phyloP scores from a whole-genome alignment of 805 yeast species.

The Hanseniaspora lindneri region DNA sequence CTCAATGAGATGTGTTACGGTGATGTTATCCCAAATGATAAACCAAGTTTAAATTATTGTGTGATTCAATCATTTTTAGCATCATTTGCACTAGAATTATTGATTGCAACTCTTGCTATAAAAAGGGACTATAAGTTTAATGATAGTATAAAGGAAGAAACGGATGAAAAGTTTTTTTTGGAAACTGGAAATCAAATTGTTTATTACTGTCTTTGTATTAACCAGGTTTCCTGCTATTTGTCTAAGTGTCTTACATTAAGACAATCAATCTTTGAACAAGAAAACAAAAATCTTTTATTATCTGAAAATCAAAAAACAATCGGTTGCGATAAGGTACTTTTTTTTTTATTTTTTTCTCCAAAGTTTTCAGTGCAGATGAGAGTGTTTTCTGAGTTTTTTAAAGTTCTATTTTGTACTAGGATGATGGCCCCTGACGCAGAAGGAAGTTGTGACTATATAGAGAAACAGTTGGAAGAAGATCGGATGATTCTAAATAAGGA shows the following conservation, averaged over 20 bases:
- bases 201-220: slow-evolving; percentile 1
- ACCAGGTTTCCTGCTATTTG: slow-evolving; percentile 3
- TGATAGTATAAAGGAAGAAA: background rate
- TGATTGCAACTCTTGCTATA: slow-evolving; percentile 3
- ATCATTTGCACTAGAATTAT: slow-evolving; percentile 2
- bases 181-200: slow-evolving; percentile 4
- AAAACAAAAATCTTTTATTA: background rate
- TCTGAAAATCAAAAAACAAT: background rate
- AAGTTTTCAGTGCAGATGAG: slow-evolving; percentile 6
- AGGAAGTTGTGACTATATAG: slow-evolving; percentile 4
- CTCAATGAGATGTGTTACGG: slow-evolving; percentile 11
- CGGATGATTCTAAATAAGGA: background rate
- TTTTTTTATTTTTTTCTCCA: slow-evolving; percentile 6
- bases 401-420: slow-evolving; percentile 1
- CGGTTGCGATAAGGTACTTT: slow-evolving; percentile 9
- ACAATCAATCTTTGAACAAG: slow-evolving; percentile 4
- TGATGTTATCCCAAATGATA: slow-evolving; percentile 1
- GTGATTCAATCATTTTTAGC: background rate
- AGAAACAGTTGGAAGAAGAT: slow-evolving; percentile 1
- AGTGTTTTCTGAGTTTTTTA: slow-evolving; percentile 7
- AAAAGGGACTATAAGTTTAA: slow-evolving; percentile 3
- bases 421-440: background rate
- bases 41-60: background rate
- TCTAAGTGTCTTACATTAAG: slow-evolving; percentile 8
- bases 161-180: background rate